phyloP scores from a whole-genome alignment of 2,329 filamentous ascomycete species.

The Magnaporthiopsis rhizophila region DNA sequence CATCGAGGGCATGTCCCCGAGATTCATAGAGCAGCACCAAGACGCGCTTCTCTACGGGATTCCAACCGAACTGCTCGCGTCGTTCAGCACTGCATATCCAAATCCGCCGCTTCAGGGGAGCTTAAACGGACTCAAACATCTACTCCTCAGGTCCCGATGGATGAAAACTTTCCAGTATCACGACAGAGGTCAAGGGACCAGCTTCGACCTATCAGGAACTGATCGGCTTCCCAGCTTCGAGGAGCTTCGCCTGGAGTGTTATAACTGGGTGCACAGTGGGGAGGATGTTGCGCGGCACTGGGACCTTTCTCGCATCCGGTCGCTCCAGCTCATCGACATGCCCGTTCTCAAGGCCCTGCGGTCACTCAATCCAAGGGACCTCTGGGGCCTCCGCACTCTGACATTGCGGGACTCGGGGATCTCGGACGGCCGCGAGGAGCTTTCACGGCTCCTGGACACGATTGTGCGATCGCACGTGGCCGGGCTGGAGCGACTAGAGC shows the following conservation, averaged over 20 bases:
- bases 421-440: constrained; percentile 28
- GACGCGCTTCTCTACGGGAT: constrained; percentile 29
- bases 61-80: constrained; percentile 29
- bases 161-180: constrained; percentile 34
- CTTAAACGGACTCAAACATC: constrained; percentile 32
- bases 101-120: constrained; percentile 31
- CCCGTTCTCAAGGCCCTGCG: constrained; percentile 35
- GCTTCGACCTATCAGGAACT: constrained; percentile 28
- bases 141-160: constrained; percentile 27
- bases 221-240: constrained; percentile 36
- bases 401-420: constrained; percentile 37
- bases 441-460: constrained; percentile 28
- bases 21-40: constrained; percentile 21
- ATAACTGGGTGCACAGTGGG: constrained; percentile 38
- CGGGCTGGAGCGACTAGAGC: constrained; percentile 27
- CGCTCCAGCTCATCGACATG: constrained; percentile 33
- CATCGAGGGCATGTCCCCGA: constrained; percentile 4
- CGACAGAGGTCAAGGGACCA: constrained; percentile 36
- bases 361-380: constrained; percentile 29
- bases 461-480: constrained; percentile 30
- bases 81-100: constrained; percentile 31
- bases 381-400: constrained; percentile 28
- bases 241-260: constrained; percentile 34
- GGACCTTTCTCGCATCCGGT: constrained; percentile 35
- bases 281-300: constrained; percentile 33